phyloP scores from a whole-genome alignment of 768 basidiomycete species.

The Phanerodontia chrysosporium region DNA sequence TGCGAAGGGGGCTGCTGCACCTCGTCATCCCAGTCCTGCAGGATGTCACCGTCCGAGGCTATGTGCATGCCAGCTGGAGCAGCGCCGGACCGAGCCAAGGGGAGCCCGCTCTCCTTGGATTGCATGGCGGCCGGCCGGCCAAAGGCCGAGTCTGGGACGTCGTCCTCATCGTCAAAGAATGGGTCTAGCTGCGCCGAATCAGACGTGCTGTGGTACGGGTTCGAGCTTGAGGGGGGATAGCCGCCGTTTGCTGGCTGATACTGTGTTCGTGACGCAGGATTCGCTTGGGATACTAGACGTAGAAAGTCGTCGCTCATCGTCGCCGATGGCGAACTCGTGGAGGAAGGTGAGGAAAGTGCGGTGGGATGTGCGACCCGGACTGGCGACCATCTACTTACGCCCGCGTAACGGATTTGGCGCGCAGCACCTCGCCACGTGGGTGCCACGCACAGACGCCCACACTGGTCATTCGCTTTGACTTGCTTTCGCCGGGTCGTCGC shows the following conservation, averaged over 20 bases:
- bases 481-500: neutral
- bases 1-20: conserved; percentile 29
- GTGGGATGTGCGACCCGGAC: neutral
- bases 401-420: conserved; percentile 6
- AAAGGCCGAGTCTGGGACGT: conserved; percentile 65
- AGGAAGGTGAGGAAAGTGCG: neutral
- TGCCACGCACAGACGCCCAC: conserved; percentile 2
- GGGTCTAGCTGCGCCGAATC: conserved; percentile 60
- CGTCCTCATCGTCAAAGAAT: conserved; percentile 81
- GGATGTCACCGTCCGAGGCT: conserved; percentile 37
- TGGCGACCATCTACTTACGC: neutral
- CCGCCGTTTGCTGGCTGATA: conserved; percentile 50
- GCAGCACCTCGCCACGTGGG: conserved; percentile 2
- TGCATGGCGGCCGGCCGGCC: conserved; percentile 40
- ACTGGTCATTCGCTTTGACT: neutral
- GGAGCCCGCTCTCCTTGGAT: conserved; percentile 47
- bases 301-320: conserved; percentile 72
- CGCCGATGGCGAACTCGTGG: conserved; percentile 13
- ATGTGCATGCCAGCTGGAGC: conserved; percentile 52
- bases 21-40: conserved; percentile 73
- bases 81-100: conserved; percentile 54
- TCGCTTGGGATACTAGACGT: conserved; percentile 66
- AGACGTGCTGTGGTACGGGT: conserved; percentile 18
- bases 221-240: conserved; percentile 54
- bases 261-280: conserved; percentile 50